These are phyloP conservation scores for Phaseolus coccineus DNA, from an alignment of 331 rosid genomes.

Conservation along the genomic window DNA sequence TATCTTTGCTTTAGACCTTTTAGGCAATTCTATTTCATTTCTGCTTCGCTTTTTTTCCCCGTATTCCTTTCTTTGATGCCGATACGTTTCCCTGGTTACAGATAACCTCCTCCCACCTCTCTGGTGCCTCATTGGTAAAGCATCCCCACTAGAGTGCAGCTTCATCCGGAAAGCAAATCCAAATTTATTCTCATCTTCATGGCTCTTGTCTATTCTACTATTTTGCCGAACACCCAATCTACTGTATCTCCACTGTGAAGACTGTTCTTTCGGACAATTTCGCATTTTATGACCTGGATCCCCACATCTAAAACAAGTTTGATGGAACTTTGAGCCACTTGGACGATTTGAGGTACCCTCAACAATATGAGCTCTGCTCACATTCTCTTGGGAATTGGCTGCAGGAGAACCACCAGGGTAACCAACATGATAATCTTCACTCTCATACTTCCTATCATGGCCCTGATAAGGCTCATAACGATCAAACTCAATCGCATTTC, in stretches of 20 bases:
- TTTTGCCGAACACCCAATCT: conserved; percentile 42
- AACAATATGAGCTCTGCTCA: conserved; percentile 31
- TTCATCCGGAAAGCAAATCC: conserved; percentile 46
- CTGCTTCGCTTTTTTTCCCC: conserved; percentile 59
- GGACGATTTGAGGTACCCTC: conserved; percentile 42
- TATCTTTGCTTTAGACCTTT: conserved; percentile 45
- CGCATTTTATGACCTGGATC: conserved; percentile 64
- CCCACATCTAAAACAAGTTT: conserved; percentile 62
- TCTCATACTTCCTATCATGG: conserved; percentile 51
- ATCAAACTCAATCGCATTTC: conserved; percentile 49
- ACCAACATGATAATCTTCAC: conserved; percentile 49
- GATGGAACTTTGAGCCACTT: conserved; percentile 36
- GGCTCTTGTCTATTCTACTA: conserved; percentile 29
- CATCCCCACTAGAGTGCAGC: conserved; percentile 45
- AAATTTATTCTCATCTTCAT: conserved; percentile 47
- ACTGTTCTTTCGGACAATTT: conserved; percentile 55
- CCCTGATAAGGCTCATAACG: conserved; percentile 64
- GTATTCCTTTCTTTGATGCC: conserved; percentile 30
- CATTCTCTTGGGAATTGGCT: conserved; percentile 45
- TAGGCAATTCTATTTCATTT: conserved; percentile 49
- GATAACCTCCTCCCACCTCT: conserved; percentile 43
- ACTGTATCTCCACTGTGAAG: conserved; percentile 40
- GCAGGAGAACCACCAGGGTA: conserved; percentile 51
- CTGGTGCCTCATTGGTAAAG: conserved; percentile 40
- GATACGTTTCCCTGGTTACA: conserved; percentile 40